A percentile compares a stretch with the other conserved stretches of the same genome.
Conservation (phyloP, 139 green algal genomes). For the Coelastrella sp. region DNA sequence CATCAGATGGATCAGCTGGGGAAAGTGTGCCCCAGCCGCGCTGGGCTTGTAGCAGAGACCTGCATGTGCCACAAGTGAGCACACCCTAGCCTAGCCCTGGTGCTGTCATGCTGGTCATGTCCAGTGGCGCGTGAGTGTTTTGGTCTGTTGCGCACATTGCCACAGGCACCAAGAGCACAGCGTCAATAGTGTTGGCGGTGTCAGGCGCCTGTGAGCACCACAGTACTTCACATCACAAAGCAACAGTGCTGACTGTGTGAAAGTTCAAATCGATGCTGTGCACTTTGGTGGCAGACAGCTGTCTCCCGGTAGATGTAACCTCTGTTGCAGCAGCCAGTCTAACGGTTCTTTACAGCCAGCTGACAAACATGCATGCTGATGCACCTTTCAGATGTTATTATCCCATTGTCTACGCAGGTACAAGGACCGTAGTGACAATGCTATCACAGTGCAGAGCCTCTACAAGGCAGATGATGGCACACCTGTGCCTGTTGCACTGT, state of each 20-base stretch:
- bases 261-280: no score
- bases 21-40: background rate
- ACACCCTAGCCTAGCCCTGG: no score
- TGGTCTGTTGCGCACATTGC: background rate
- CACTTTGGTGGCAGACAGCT: no score
- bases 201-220: no score
- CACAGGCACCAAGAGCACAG: background rate
- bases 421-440: background rate
- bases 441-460: background rate
- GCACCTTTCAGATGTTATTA: background rate
- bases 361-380: background rate
- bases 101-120: background rate
- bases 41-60: background rate
- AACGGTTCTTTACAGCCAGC: no score
- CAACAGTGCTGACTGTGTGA: no score
- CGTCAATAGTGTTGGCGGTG: no score
- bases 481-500: background rate
- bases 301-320: no score
- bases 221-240: no score
- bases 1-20: background rate
- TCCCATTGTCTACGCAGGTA: background rate
- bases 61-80: background rate
- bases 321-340: background rate
- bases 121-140: background rate
- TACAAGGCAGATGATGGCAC: constrained; percentile 29